Conservation (phyloP, 495 filamentous ascomycete species). For the Oidiodendron maius region DNA sequence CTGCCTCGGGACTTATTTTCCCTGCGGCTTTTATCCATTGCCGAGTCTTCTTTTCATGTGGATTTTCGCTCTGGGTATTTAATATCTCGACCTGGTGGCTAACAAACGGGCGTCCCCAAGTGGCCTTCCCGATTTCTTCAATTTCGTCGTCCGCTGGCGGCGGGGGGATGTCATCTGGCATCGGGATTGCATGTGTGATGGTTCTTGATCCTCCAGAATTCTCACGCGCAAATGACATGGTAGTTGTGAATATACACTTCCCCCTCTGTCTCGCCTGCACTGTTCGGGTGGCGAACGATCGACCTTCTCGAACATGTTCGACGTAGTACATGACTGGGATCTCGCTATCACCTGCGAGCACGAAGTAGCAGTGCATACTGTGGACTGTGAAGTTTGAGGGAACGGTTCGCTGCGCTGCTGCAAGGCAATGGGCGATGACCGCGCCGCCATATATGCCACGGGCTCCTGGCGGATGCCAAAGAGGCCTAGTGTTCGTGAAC, state of each 20-base stretch:
- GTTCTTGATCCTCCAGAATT: constrained; percentile 56
- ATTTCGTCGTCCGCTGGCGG: constrained; percentile 20
- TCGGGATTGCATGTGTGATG: constrained; percentile 53
- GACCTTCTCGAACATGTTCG: constrained; percentile 85
- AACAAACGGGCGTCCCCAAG: constrained; percentile 47
- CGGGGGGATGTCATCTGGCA: constrained; percentile 45
- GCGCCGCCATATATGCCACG: constrained; percentile 90
- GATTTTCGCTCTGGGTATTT: constrained; percentile 35
- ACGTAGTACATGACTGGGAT: constrained; percentile 84
- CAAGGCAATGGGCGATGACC: constrained; percentile 86
- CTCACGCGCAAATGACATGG: constrained; percentile 76
- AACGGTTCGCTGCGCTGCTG: constrained; percentile 83
- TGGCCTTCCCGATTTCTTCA: neutral
- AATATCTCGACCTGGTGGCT: constrained; percentile 46
- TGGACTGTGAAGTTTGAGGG: constrained; percentile 74
- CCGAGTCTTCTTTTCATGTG: constrained; percentile 62
- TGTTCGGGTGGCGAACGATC: constrained; percentile 86
- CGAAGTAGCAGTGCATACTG: constrained; percentile 98
- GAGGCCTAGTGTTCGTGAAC: constrained; percentile 85
- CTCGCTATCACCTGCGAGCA: constrained; percentile 77
- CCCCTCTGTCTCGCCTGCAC: constrained; percentile 89
- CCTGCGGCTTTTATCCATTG: constrained; percentile 79
- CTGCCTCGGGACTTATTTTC: constrained; percentile 61
- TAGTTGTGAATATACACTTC: constrained; percentile 91
- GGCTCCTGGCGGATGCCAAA: constrained; percentile 88